Conservation (phyloP, 2,329 filamentous ascomycete genomes). For the Pseudogymnoascus sp. region DNA sequence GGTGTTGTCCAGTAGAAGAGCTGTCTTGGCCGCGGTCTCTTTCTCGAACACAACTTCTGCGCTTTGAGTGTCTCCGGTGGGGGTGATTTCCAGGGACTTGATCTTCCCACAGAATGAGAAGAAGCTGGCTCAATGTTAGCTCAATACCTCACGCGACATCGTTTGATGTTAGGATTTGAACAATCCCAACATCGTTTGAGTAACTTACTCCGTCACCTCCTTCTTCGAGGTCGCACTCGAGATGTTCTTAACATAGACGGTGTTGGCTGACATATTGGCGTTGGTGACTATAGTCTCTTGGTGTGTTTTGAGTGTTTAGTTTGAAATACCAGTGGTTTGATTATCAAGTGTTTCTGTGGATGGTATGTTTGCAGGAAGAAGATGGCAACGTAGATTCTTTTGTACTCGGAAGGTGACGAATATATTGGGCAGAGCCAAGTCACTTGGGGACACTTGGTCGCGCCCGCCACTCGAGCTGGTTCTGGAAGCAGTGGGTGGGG, state of each 20-base stretch:
- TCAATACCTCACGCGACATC: background rate
- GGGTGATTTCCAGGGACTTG: conserved; percentile 67
- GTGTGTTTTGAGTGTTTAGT: background rate
- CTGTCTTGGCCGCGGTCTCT: conserved; percentile 92
- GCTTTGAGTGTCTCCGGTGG: conserved; percentile 61
- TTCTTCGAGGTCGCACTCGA: conserved; percentile 73
- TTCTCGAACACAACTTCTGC: conserved; percentile 97
- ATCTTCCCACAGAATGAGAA: conserved; percentile 71
- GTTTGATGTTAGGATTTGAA: conserved; percentile 18
- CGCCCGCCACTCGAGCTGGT: background rate
- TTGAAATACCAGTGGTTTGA: background rate
- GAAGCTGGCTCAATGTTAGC: conserved; percentile 8
- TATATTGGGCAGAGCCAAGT: background rate
- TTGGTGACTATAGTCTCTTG: background rate
- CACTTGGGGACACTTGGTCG: background rate
- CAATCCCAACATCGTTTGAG: no score
- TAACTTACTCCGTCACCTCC: conserved; percentile 70
- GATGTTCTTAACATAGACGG: conserved; percentile 87
- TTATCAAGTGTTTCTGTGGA: background rate
- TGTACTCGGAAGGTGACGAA: conserved; percentile 1
- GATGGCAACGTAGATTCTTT: background rate
- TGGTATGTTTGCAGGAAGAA: background rate
- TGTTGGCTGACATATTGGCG: conserved; percentile 29
- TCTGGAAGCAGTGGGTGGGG: background rate
- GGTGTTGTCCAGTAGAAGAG: conserved; percentile 93